These are phyloP conservation scores for Debaryomyces tyrocola DNA, from an alignment of 805 yeast genomes.

Conservation along the genomic window DNA sequence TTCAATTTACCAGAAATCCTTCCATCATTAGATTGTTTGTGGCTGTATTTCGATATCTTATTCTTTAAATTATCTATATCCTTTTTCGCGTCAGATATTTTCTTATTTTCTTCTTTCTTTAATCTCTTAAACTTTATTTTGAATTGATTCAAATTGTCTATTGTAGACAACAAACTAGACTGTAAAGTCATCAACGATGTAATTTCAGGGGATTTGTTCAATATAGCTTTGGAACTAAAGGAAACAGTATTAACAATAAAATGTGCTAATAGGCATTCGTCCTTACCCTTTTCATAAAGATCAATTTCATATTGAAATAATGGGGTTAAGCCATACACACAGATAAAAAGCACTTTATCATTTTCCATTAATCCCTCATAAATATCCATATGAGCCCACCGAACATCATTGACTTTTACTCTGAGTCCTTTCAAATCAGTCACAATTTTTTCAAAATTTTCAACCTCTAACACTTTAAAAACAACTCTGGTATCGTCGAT, in stretches of 20 bases:
- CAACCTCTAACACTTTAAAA: slow-evolving; percentile 21
- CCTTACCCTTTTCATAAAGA: slow-evolving; percentile 13
- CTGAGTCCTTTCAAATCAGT: slow-evolving; percentile 8
- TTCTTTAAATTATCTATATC: slow-evolving; percentile 31
- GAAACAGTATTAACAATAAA: slow-evolving; percentile 31
- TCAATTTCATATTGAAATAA: slow-evolving; percentile 38
- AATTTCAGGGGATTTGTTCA: slow-evolving; percentile 26
- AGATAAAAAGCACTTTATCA: slow-evolving; percentile 15
- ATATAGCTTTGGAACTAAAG: slow-evolving; percentile 16
- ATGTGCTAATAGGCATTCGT: slow-evolving; percentile 14
- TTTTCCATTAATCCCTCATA: slow-evolving; percentile 9
- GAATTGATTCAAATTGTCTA: slow-evolving; percentile 22
- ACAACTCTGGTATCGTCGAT: slow-evolving; percentile 32
- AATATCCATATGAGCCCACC: slow-evolving; percentile 31
- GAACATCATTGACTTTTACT: slow-evolving; percentile 31
- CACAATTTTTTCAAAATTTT: slow-evolving; percentile 4
- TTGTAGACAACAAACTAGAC: slow-evolving; percentile 31
- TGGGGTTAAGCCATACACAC: slow-evolving; percentile 38
- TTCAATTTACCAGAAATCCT: slow-evolving; percentile 36
- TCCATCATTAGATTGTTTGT: slow-evolving; percentile 25
- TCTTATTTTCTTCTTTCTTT: slow-evolving; percentile 40
- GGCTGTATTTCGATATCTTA: slow-evolving; percentile 30
- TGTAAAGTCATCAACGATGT: slow-evolving; percentile 32
- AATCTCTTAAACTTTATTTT: slow-evolving; percentile 27
- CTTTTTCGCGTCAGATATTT: slow-evolving; percentile 29